Base-by-base conservation (phyloP, 768 basidiomycete species). In the Cystofilobasidium bisporidii region DNA sequence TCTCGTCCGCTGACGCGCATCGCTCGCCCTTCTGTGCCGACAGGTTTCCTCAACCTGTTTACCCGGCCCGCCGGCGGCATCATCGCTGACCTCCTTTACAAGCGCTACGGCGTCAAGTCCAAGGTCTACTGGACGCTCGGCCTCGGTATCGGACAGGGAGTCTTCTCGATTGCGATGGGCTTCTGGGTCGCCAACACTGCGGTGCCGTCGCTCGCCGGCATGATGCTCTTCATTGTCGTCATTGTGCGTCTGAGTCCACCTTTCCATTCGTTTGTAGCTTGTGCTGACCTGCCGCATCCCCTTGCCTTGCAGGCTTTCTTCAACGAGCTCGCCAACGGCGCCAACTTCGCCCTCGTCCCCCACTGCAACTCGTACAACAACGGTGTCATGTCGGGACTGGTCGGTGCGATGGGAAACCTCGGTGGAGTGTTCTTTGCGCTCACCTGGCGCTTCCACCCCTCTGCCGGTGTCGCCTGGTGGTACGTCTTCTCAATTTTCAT, bases 371-470 rank as follows among this genome's bases (percentile, higher is more conserved):
- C 77, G 71, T 71, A 72, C 58, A 71, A 76, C 30, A 77, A 79
- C 64, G 77, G 80, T 15, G 70, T 79, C 67, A 76, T 78, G 77
- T 32, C 68, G 3, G 81, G 75, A 50, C 76, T 79, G 61, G 82
- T 81, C 41, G 79, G 82, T 20, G 74, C 71, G 2, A 72, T 77
- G 65, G 80, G 78, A 61, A 75, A 76, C 75, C 22, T 81, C 59
- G 81, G 83, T 5, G 83, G 83, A 4, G 75, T 83, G 56, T 69
- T 81, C 30, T 83, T 80, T 43, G 81, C 82, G 1, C 70, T 83
- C 0, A 72, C 84, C 24, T 83, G 81, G 64, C 77, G 83, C 18
- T 81, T 81, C 73, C 80, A 80, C 50, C 72, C 78, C 0, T 75
- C 79, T 8, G 60, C 72, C 12, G 81, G 81, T 14, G 79, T 79